Evolutionary conservation across 2,329 filamentous ascomycete species (phyloP), one percentile per base, ranked within the genome.

Genomic region (Thermochaetoides dissita): DNA sequence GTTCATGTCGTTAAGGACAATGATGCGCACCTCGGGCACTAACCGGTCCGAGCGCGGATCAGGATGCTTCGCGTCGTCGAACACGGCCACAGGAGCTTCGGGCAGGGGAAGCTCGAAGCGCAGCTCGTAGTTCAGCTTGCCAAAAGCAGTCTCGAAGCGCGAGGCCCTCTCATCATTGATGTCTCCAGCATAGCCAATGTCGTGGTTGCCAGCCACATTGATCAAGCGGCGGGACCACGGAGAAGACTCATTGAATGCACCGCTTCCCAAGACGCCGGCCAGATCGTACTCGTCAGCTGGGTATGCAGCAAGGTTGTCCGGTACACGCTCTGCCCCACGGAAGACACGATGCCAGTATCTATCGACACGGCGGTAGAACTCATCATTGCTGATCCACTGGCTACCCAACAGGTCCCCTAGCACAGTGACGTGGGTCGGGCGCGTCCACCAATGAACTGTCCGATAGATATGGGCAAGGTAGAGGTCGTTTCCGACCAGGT

Each of bases 141-240:
- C 91, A 64, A 94, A 98, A 1, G 74, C 73, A 17, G 72, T 69
- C 62, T 94, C 87, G 57, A 96, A 98, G 1, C 91, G 75, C 29
- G 75, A 67, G 42, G 95, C 68, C 3, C 87, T 76, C 47, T 76
- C 69, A n/a, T 71, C 64, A 34, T 81, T 86, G 47, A 96, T 71
- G 59, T 98, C 91, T 3, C 91, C 91, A 0, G 88, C 86, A 58
- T 98, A 98, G 31, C 91, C 91, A 55, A 98, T 80, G 59, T 98
- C 91, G 58, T 98, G 91, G 56, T 98, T 98, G 1, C 91, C 91
- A 0, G 79, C 87, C 28, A 96, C 76, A 52, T 94, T 93, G 58
- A 98, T 86, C 49, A 95, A 70, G 42, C 82, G 74, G 34, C 67
- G 71, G n/a, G 69, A 62, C 91, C 91, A 96, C 2, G 62, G 60